phyloP scores from a whole-genome alignment of 257 asterid species.

The Echium plantagineum region DNA sequence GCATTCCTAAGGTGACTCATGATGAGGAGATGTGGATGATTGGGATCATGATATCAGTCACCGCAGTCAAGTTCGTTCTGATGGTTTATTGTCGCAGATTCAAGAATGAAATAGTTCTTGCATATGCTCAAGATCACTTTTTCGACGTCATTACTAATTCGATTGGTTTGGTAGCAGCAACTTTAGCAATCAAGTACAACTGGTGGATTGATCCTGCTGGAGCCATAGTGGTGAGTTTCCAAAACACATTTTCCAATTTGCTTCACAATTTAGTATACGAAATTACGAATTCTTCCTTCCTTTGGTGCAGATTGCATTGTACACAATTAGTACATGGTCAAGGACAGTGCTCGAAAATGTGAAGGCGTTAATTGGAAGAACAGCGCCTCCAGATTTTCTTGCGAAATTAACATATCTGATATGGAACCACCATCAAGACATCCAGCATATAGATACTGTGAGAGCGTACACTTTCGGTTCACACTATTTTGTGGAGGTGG shows the following conservation, averaged over 20 bases:
- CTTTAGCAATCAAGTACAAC: conserved; percentile 37
- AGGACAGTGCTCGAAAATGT: neutral
- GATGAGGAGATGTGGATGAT: conserved; percentile 35
- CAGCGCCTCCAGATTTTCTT: neutral
- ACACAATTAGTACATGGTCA: neutral
- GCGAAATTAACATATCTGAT: neutral
- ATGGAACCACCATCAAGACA: neutral
- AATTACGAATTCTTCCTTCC: no score
- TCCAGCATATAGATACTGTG: neutral
- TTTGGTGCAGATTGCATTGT: neutral
- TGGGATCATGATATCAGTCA: conserved; percentile 51
- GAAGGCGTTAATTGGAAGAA: neutral
- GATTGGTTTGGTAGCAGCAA: conserved; percentile 47
- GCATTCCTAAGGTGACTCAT: conserved; percentile 8
- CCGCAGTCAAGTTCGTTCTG: conserved; percentile 41
- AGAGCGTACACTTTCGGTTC: neutral
- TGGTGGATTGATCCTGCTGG: conserved; percentile 75
- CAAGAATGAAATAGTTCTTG: conserved; percentile 51
- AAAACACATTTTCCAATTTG: neutral
- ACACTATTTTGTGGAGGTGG: neutral
- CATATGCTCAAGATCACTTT: conserved; percentile 61
- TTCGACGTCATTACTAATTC: conserved; percentile 63
- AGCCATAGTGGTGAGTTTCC: conserved; percentile 21
- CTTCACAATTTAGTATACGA: no score
- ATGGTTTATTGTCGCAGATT: conserved; percentile 56